These are phyloP conservation scores for Annulohypoxylon moriforme DNA, from an alignment of 495 filamentous ascomycete genomes.

Conservation along the genomic window DNA sequence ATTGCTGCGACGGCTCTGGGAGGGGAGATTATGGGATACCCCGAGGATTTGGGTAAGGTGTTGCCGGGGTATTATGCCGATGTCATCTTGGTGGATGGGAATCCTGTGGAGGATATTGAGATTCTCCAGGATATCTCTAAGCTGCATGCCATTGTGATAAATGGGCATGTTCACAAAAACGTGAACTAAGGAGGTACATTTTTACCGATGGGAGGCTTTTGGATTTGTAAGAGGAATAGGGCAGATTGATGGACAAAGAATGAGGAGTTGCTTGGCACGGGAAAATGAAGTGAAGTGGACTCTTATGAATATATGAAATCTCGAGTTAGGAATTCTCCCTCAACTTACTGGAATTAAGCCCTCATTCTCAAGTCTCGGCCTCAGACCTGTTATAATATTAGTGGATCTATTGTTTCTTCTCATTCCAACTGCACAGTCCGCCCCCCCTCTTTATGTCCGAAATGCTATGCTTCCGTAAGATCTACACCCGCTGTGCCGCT, in stretches of 20 bases:
- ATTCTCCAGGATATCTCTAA: slow-evolving; percentile 14
- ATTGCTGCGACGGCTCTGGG: slow-evolving; percentile 18
- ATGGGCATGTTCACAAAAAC: slow-evolving; percentile 26
- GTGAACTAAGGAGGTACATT: not conserved
- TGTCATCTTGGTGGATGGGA: slow-evolving; percentile 20
- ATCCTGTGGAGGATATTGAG: slow-evolving; percentile 16
- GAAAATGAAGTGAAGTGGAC: no score
- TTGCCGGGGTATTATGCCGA: slow-evolving; percentile 23
- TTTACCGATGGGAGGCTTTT: no score
- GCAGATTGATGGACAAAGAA: no score
- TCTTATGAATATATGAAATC: no score
- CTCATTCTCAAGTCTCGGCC: not conserved
- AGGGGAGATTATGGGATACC: slow-evolving; percentile 21
- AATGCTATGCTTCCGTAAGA: not conserved
- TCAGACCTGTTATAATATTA: not conserved
- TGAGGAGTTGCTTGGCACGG: no score
- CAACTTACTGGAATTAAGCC: no score
- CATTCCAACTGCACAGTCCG: not conserved
- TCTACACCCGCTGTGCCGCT: not conserved
- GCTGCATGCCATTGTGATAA: slow-evolving; percentile 17
- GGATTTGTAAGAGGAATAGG: no score
- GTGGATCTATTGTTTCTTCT: not conserved
- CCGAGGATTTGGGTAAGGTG: slow-evolving; percentile 12
- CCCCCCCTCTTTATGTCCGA: not conserved
- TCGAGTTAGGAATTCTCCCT: no score